phyloP scores from a whole-genome alignment of 306 rosid species.

The Spatholobus suberectus region DNA sequence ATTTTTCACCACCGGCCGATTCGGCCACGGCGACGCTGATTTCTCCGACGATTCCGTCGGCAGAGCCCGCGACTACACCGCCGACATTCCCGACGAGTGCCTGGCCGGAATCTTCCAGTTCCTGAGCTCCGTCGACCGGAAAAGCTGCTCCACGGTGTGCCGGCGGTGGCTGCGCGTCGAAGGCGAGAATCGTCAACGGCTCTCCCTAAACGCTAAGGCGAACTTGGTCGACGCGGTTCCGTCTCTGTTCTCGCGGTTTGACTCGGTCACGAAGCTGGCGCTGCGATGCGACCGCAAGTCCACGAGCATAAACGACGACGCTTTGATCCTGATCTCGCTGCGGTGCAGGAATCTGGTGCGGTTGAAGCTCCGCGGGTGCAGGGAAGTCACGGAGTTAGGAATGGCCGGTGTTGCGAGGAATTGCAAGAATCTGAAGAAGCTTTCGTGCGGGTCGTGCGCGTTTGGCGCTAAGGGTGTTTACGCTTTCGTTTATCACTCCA shows the following conservation, averaged over 20 bases:
- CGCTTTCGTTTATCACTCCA: constrained; percentile 60
- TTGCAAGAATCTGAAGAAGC: constrained; percentile 69
- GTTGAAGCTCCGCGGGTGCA: constrained; percentile 82
- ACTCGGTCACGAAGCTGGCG: constrained; percentile 76
- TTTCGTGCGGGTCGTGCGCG: constrained; percentile 72
- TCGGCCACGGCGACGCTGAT: constrained; percentile 31
- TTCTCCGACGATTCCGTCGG: not conserved
- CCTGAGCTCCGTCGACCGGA: constrained; percentile 65
- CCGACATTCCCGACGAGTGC: constrained; percentile 78
- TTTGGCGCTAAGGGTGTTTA: constrained; percentile 70
- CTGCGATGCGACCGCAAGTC: constrained; percentile 78
- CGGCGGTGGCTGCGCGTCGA: constrained; percentile 78
- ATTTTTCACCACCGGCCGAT: constrained; percentile 27
- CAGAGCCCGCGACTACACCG: constrained; percentile 49
- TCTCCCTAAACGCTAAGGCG: constrained; percentile 60
- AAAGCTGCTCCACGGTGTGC: constrained; percentile 66
- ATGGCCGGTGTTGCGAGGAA: constrained; percentile 65
- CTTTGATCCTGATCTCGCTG: constrained; percentile 68
- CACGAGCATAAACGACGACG: constrained; percentile 68
- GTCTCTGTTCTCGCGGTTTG: constrained; percentile 64
- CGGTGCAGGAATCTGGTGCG: constrained; percentile 68
- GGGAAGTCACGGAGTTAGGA: constrained; percentile 69
- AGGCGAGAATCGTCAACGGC: constrained; percentile 69
- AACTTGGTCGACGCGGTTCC: constrained; percentile 58
- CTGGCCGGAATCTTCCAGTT: constrained; percentile 62